A percentile compares a stretch with the other conserved stretches of the same genome.
These are phyloP conservation scores for Colletotrichum tabaci DNA, from an alignment of 2,329 filamentous ascomycete genomes.

Conservation along the genomic window DNA sequence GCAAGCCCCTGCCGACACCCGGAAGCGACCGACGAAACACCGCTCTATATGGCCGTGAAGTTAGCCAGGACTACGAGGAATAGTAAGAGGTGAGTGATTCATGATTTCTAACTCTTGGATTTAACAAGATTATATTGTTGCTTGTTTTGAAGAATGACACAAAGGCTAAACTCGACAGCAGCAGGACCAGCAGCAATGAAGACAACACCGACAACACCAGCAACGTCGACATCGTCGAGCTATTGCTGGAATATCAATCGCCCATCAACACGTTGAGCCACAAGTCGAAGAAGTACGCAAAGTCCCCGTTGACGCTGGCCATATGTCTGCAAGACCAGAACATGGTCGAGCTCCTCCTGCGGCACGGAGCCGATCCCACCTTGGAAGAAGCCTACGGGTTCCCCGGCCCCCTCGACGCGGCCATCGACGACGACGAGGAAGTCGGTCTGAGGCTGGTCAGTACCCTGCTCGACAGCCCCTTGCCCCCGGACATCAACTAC, in stretches of 20 bases:
- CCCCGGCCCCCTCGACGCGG: constrained; percentile 37
- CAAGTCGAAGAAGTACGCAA: constrained; percentile 11
- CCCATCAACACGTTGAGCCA: constrained; percentile 34
- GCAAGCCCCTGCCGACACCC: constrained; percentile 42
- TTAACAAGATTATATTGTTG: background rate
- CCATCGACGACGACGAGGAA: constrained; percentile 22
- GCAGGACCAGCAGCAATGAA: background rate
- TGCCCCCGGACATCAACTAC: constrained; percentile 43
- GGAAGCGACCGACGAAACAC: constrained; percentile 1
- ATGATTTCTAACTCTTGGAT: fast-evolving
- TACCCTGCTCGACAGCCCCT: constrained; percentile 40
- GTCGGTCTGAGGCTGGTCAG: constrained; percentile 25
- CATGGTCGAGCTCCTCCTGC: constrained; percentile 44
- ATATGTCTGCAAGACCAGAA: constrained; percentile 22
- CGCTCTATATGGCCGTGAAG: constrained; percentile 27
- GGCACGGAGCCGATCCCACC: constrained; percentile 46
- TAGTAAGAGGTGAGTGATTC: background rate
- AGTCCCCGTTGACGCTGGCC: constrained; percentile 32
- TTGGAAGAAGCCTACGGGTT: constrained; percentile 44
- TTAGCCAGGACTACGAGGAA: background rate
- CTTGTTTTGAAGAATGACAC: too few species aligned
- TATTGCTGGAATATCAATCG: constrained; percentile 34
- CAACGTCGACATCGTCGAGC: constrained; percentile 31
- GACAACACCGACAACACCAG: background rate
- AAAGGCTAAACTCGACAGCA: background rate